Evolutionary conservation across 805 yeast genomes (phyloP).

Genomic region (Monosporozyma yasuniensis): DNA sequence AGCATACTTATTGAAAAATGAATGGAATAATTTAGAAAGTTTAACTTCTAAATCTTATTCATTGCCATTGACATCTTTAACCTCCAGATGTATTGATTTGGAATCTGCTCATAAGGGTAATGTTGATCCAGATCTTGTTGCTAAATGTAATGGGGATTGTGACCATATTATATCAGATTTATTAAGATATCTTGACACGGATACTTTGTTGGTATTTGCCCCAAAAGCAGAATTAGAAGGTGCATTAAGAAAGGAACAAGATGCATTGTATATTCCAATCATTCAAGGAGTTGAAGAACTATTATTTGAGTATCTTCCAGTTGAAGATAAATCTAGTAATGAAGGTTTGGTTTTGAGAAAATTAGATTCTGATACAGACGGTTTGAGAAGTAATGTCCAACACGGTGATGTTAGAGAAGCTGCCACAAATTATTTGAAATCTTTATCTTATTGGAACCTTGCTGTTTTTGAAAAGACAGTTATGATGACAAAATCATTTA

Average conservation of each 20-base stretch:
- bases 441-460: constrained; percentile 63
- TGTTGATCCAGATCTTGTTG: constrained; percentile 38
- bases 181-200: constrained; percentile 85
- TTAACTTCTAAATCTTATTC: constrained; percentile 56
- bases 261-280: constrained; percentile 65
- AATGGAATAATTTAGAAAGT: constrained; percentile 72
- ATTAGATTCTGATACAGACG: constrained; percentile 75
- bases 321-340: constrained; percentile 7
- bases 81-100: constrained; percentile 81
- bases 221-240: constrained; percentile 80
- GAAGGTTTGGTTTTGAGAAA: constrained; percentile 37
- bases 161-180: constrained; percentile 50
- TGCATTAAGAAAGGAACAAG: constrained; percentile 66
- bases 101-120: constrained; percentile 31
- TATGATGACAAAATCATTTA: constrained; percentile 73
- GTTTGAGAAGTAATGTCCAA: constrained; percentile 76
- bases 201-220: constrained; percentile 80
- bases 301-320: constrained; percentile 34
- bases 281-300: constrained; percentile 56
- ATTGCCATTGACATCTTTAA: constrained; percentile 80
- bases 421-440: constrained; percentile 55
- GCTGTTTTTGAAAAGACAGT: constrained; percentile 90
- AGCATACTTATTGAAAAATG: constrained; percentile 73
- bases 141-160: constrained; percentile 52
- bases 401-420: constrained; percentile 46